phyloP scores from a whole-genome alignment of 1,284 basidiomycete species.

The Ceratobasidium sp. region DNA sequence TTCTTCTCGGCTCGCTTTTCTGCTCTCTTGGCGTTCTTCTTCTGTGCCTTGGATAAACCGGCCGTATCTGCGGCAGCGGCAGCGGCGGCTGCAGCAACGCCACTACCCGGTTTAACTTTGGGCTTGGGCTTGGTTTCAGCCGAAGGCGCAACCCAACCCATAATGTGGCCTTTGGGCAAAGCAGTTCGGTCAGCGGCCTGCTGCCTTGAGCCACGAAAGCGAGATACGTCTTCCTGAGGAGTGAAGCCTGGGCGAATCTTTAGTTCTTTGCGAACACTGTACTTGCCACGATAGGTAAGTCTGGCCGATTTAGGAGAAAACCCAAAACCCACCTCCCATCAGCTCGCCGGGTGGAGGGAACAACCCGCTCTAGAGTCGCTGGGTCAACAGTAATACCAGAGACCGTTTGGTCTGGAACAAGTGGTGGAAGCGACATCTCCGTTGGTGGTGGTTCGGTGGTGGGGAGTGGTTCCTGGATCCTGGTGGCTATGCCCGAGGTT shows the following conservation, averaged over 20 bases:
- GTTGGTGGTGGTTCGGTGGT: constrained; percentile 33
- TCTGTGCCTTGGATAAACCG: constrained; percentile 65
- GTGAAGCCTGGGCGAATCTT: constrained; percentile 95
- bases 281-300: constrained; percentile 6
- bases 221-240: constrained; percentile 90
- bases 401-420: constrained; percentile 75
- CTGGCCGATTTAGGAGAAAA: constrained; percentile 4
- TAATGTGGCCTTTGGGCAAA: constrained; percentile 80
- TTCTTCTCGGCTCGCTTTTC: constrained; percentile 71
- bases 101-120: constrained; percentile 45
- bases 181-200: constrained; percentile 72
- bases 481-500: constrained; percentile 16
- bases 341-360: constrained; percentile 83
- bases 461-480: constrained; percentile 21
- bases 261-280: constrained; percentile 86
- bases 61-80: constrained; percentile 29
- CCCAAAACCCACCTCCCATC: constrained; percentile 85
- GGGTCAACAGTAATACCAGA: constrained; percentile 89
- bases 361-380: constrained; percentile 84
- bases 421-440: constrained; percentile 80
- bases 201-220: constrained; percentile 84
- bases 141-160: constrained; percentile 80
- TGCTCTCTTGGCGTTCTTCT: constrained; percentile 84
- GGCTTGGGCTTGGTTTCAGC: constrained; percentile 56
- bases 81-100: constrained; percentile 23